Evolutionary conservation across 345 rosid species (phyloP), one percentile per base, ranked within the genome.

Genomic region (Trapa bicornis): DNA sequence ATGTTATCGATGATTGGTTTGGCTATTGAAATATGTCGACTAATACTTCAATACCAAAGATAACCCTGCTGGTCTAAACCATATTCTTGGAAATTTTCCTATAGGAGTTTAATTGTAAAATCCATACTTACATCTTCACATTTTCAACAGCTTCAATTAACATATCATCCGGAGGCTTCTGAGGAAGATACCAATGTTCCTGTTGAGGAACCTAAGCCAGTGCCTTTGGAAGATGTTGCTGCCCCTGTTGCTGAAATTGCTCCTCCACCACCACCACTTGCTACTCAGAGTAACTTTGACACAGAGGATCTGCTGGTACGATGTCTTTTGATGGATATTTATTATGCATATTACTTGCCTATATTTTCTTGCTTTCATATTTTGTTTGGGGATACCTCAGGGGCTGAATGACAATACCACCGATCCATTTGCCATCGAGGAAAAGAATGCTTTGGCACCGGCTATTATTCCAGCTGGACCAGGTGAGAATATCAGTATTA

Each of bases 401-500:
- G 99, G 96, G 74, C 81, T 95, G 80, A 77, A 75, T 78, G 70
- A 68, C 77, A 41, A 61, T 16, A 64, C 73, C n/a, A 74, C 87
- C 60, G 68, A 76, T 84, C 96, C 96, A 70, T 82, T 84, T 36
- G 84, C 81, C 17, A 89, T 95, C 47, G 98, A 95, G 74, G 91
- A 91, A 72, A 83, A 84, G 65, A 91, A 95, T 72, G 98, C 99
- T 61, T 79, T 89, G 76, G 92, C 99, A 74, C 76, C 91, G 72
- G 99, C 98, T 75, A 88, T 95, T 63, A 80, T 95, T 64, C 78
- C 96, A 52, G 52, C 79, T 29, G 98, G 87, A 77, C 76, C 85
- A 56, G 80, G 96, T 85, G 70, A 68, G 63, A 4, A 38, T 17
- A 47, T 65, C 9, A 12, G 43, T 4, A n/a, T 47, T 8, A 33